A percentile compares a stretch with the other conserved stretches of the same genome.
These are phyloP conservation scores for Arthrobotrys sphaeroides DNA, from an alignment of 2,329 filamentous ascomycete genomes.

Conservation along the genomic window DNA sequence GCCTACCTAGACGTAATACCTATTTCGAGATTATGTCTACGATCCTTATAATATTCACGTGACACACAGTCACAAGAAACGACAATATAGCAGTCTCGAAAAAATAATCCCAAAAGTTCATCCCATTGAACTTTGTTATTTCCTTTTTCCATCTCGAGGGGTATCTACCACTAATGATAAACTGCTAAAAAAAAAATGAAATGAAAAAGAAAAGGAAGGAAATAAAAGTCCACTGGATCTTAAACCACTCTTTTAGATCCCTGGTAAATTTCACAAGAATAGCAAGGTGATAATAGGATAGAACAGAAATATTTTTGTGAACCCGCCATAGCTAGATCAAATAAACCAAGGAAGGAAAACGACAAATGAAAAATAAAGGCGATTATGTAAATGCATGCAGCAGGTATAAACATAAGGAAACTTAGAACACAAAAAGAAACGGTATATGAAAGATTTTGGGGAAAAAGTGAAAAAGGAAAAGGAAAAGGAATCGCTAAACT, in stretches of 20 bases:
- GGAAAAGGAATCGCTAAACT: slow-evolving; percentile 14
- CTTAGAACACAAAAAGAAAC: not conserved
- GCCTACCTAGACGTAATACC: no score
- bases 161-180: slow-evolving; percentile 3
- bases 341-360: not conserved
- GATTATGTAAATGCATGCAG: slow-evolving; percentile 13
- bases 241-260: slow-evolving; percentile 3
- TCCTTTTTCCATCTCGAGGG: slow-evolving; percentile 10
- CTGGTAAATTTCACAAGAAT: slow-evolving; percentile 22
- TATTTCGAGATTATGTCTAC: no score
- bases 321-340: not conserved
- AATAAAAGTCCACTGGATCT: not conserved
- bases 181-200: slow-evolving; percentile 17
- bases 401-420: slow-evolving; percentile 15
- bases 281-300: not conserved
- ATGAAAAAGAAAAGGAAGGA: not conserved
- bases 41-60: no score
- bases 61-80: no score
- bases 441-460: slow-evolving; percentile 5
- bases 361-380: slow-evolving; percentile 4
- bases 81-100: not conserved
- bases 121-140: not conserved
- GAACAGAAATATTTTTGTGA: slow-evolving; percentile 9
- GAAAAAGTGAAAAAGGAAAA: not conserved
- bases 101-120: not conserved